Conservation (phyloP, 495 filamentous ascomycete species). For the Aspergillus homomorphus region DNA sequence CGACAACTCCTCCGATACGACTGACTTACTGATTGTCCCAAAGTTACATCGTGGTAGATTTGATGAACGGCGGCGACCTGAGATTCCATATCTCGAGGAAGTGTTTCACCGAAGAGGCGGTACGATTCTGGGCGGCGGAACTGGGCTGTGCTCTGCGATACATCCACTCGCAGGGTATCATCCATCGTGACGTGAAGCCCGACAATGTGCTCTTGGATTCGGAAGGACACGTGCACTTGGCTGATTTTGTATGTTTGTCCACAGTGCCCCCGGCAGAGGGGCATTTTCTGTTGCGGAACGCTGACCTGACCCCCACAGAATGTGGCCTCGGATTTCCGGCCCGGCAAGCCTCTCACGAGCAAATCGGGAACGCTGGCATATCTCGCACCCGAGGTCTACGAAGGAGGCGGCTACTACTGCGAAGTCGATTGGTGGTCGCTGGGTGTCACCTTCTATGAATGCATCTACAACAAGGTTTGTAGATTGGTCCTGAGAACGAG, state of each 20-base stretch:
- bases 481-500: not conserved
- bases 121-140: conserved; percentile 95
- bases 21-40: conserved; percentile 21
- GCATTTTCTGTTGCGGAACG: not conserved
- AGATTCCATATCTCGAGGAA: conserved; percentile 98
- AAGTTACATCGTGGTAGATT: conserved; percentile 95
- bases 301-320: conserved; percentile 57
- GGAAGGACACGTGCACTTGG: conserved; percentile 94
- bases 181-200: conserved; percentile 95
- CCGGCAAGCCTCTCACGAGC: conserved; percentile 81
- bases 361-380: conserved; percentile 97
- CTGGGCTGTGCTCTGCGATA: conserved; percentile 89
- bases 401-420: conserved; percentile 76
- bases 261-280: not conserved
- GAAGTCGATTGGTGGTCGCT: conserved; percentile 99
- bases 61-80: conserved; percentile 97
- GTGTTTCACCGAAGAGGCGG: conserved; percentile 95
- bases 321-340: conserved; percentile 87
- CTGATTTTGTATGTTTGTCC: conserved; percentile 77
- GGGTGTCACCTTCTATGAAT: conserved; percentile 96
- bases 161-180: conserved; percentile 87
- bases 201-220: conserved; percentile 94
- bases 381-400: conserved; percentile 92
- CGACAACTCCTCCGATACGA: not conserved
- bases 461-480: conserved; percentile 95